These are phyloP conservation scores for Ophiocordyceps robertsii DNA, from an alignment of 2,329 filamentous ascomycete species.

Conservation along the genomic window DNA sequence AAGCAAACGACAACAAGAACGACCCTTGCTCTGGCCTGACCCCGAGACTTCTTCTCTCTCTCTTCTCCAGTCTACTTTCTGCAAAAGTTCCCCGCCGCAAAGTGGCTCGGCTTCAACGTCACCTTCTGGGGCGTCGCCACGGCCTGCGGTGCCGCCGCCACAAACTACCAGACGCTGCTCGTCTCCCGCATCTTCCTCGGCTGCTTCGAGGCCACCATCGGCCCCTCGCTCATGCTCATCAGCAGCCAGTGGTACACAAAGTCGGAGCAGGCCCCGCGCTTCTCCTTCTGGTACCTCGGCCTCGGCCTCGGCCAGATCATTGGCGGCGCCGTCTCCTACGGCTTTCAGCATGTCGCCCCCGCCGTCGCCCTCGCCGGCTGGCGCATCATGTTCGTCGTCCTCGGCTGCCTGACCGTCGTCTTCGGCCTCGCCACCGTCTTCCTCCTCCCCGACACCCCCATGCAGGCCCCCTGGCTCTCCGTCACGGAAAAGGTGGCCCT, in stretches of 20 bases:
- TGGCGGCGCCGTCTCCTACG: slow-evolving; percentile 49
- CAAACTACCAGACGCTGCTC: slow-evolving; percentile 38
- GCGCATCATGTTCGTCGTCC: slow-evolving; percentile 57
- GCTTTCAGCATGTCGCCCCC: slow-evolving; percentile 37
- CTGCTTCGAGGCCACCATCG: slow-evolving; percentile 46
- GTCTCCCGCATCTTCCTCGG: slow-evolving; percentile 44
- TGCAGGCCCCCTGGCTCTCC: slow-evolving; percentile 31
- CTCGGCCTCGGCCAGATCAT: slow-evolving; percentile 49
- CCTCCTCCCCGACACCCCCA: slow-evolving; percentile 28
- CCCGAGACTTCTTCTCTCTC: neutral
- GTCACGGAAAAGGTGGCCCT: slow-evolving; percentile 34
- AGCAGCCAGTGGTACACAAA: slow-evolving; percentile 50
- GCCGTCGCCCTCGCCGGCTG: slow-evolving; percentile 48
- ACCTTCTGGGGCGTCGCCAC: slow-evolving; percentile 44
- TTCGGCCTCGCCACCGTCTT: slow-evolving; percentile 18
- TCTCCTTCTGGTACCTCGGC: slow-evolving; percentile 48
- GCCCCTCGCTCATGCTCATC: slow-evolving; percentile 46
- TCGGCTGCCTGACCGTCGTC: slow-evolving; percentile 34
- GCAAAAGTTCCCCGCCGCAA: slow-evolving; percentile 45
- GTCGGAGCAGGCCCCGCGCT: slow-evolving; percentile 43
- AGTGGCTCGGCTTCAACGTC: slow-evolving; percentile 47
- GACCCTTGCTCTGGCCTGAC: neutral
- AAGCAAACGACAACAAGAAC: slow-evolving; percentile 5
- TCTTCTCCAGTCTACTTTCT: slow-evolving; percentile 35
- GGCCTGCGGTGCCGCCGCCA: slow-evolving; percentile 37